A percentile compares a stretch with the other conserved stretches of the same genome.
Evolutionary conservation across 352 stramenopile genomes (phyloP).

Genomic region (Phytophthora melonis): DNA sequence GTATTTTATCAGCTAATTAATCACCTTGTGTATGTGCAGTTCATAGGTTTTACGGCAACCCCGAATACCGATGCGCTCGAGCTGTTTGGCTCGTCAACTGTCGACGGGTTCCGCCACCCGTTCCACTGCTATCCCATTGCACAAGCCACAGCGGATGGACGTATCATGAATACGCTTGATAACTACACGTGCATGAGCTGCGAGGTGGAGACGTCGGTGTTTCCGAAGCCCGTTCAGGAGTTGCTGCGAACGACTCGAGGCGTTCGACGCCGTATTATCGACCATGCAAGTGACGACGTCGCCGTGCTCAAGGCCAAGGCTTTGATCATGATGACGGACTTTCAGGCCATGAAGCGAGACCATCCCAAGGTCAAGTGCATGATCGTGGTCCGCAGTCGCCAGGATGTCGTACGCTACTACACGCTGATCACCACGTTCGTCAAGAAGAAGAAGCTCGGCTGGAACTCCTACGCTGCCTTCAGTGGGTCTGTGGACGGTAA

Average conservation of each 20-base stretch:
- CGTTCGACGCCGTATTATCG: conserved; percentile 56
- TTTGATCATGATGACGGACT: conserved; percentile 80
- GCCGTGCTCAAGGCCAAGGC: conserved; percentile 76
- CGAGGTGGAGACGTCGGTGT: conserved; percentile 63
- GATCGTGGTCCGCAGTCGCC: conserved; percentile 80
- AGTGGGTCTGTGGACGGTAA: conserved; percentile 56
- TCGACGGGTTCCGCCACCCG: conserved; percentile 33
- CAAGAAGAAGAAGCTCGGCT: conserved; percentile 59
- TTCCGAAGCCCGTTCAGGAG: conserved; percentile 50
- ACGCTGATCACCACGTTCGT: conserved; percentile 69
- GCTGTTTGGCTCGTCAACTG: conserved; percentile 63
- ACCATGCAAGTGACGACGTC: conserved; percentile 68
- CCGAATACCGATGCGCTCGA: conserved; percentile 71
- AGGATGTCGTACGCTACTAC: conserved; percentile 85
- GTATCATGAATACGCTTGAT: conserved; percentile 73
- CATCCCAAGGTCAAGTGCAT: conserved; percentile 63
- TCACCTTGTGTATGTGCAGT: too few species aligned
- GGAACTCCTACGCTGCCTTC: conserved; percentile 79
- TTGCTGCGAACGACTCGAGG: conserved; percentile 36
- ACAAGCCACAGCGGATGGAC: conserved; percentile 56
- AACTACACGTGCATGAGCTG: conserved; percentile 70
- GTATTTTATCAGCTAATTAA: too few species aligned
- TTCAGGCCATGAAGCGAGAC: conserved; percentile 38
- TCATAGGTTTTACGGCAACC: conserved; percentile 85
- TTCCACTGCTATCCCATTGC: conserved; percentile 85